Evolutionary conservation across 2,329 filamentous ascomycete species (phyloP).

Genomic region (Onygenales sp.): DNA sequence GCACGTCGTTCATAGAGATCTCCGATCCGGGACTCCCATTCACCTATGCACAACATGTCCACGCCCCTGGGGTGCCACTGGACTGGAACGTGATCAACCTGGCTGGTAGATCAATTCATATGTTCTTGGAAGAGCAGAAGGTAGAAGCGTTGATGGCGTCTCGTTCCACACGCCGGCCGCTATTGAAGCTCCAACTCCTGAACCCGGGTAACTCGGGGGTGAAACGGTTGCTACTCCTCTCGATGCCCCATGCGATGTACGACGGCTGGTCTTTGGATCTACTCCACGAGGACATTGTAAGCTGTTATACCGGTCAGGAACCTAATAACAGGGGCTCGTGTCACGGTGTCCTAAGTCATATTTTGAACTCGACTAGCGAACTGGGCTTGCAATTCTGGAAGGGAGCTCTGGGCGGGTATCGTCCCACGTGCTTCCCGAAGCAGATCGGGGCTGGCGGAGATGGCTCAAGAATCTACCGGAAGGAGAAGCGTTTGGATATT

Average conservation of each 20-base stretch:
- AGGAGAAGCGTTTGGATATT: slow-evolving; percentile 21
- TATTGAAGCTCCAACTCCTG: slow-evolving; percentile 29
- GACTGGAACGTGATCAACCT: slow-evolving; percentile 24
- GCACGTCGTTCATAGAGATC: slow-evolving; percentile 62
- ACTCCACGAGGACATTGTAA: slow-evolving; percentile 60
- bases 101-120: slow-evolving; percentile 13
- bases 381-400: slow-evolving; percentile 58
- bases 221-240: slow-evolving; percentile 46
- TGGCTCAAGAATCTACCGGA: slow-evolving; percentile 17
- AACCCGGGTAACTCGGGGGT: slow-evolving; percentile 17
- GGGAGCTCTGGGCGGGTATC: slow-evolving; percentile 50
- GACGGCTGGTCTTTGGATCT: slow-evolving; percentile 76
- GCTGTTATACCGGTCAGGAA: slow-evolving; percentile 48
- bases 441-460: slow-evolving; percentile 11
- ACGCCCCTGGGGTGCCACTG: slow-evolving; percentile 16
- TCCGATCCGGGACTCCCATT: slow-evolving; percentile 48
- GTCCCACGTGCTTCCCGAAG: slow-evolving; percentile 30
- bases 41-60: slow-evolving; percentile 49
- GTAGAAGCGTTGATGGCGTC: slow-evolving; percentile 8
- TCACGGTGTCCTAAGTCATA: slow-evolving; percentile 42
- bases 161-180: slow-evolving; percentile 15
- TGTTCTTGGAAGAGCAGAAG: slow-evolving; percentile 14
- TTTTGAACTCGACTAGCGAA: slow-evolving; percentile 40
- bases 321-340: slow-evolving; percentile 36
- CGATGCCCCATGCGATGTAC: slow-evolving; percentile 78